Percentiles rank a stretch among this genome's conserved stretches.
Conservation (phyloP, 2,329 filamentous ascomycete genomes). For the Talaromyces sp. region DNA sequence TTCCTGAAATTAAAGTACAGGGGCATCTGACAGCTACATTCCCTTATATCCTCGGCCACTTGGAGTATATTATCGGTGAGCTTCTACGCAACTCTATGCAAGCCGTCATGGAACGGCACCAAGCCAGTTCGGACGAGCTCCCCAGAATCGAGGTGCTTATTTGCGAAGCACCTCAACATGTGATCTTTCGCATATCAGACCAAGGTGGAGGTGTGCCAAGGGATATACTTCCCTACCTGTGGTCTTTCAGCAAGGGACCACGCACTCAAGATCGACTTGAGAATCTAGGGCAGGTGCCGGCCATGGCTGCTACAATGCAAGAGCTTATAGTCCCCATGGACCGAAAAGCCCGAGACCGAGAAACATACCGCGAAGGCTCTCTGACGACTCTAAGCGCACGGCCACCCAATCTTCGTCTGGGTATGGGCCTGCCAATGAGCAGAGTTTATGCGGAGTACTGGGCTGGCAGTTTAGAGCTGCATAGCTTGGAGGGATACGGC, state of each 20-base stretch:
- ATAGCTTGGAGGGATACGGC: constrained; percentile 91
- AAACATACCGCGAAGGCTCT: constrained; percentile 55
- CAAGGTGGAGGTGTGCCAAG: constrained; percentile 87
- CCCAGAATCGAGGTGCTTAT: constrained; percentile 91
- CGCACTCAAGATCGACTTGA: constrained; percentile 71
- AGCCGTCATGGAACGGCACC: constrained; percentile 74
- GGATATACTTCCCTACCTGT: constrained; percentile 81
- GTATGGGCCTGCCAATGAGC: constrained; percentile 90
- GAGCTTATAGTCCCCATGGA: constrained; percentile 59
- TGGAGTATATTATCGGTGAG: constrained; percentile 97
- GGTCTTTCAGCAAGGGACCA: constrained; percentile 95
- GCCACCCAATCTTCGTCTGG: constrained; percentile 79
- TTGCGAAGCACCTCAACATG: constrained; percentile 88
- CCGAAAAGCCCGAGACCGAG: constrained; percentile 26
- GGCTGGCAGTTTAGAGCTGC: constrained; percentile 86
- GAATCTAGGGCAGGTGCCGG: constrained; percentile 81
- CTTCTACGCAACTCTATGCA: constrained; percentile 92
- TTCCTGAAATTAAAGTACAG: constrained; percentile 77
- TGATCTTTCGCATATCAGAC: constrained; percentile 94
- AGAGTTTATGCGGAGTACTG: constrained; percentile 96
- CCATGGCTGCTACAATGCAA: constrained; percentile 89
- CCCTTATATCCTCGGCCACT: constrained; percentile 90
- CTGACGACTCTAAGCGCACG: constrained; percentile 75
- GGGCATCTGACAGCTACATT: constrained; percentile 89
- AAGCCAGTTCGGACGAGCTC: constrained; percentile 46